Conservation (phyloP, 1,284 basidiomycete species). For the Vanrija sp. region DNA sequence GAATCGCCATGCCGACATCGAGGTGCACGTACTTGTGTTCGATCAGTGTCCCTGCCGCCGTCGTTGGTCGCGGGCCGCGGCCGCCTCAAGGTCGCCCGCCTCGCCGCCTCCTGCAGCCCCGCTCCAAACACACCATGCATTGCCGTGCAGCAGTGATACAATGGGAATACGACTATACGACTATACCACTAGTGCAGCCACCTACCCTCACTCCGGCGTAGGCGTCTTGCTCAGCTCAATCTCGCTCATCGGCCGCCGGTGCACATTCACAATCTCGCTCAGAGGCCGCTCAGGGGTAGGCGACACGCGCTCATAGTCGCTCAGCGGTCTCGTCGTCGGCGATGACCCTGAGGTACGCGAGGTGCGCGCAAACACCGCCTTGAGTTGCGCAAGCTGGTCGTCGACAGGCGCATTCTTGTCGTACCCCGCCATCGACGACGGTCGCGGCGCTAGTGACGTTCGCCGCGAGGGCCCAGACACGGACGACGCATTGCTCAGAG, state of each 20-base stretch:
- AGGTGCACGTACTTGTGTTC: too few relatives aligned
- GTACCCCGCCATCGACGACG: constrained; percentile 22
- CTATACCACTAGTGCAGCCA: background rate
- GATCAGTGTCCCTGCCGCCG: too few relatives aligned
- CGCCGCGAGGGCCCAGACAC: constrained; percentile 5
- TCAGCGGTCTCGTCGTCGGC: background rate
- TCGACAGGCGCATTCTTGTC: constrained; percentile 34
- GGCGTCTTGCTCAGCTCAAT: constrained; percentile 1
- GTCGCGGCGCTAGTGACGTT: constrained; percentile 27
- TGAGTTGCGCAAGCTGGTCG: constrained; percentile 40
- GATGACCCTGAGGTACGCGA: background rate
- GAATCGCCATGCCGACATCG: too few relatives aligned
- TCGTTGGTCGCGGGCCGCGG: too few relatives aligned
- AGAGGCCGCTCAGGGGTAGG: background rate
- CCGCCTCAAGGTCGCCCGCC: too few relatives aligned
- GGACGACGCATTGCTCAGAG: constrained; percentile 5
- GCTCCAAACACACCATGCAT: background rate
- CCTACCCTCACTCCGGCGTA: background rate
- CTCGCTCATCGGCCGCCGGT: constrained; percentile 4
- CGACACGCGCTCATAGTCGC: background rate
- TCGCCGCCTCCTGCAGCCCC: background rate
- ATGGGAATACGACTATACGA: background rate
- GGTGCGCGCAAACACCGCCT: constrained; percentile 32
- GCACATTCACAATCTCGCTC: background rate
- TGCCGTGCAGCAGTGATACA: background rate